Evolutionary conservation across 2,329 filamentous ascomycete species (phyloP).

Genomic region (Fusarium acutatum): DNA sequence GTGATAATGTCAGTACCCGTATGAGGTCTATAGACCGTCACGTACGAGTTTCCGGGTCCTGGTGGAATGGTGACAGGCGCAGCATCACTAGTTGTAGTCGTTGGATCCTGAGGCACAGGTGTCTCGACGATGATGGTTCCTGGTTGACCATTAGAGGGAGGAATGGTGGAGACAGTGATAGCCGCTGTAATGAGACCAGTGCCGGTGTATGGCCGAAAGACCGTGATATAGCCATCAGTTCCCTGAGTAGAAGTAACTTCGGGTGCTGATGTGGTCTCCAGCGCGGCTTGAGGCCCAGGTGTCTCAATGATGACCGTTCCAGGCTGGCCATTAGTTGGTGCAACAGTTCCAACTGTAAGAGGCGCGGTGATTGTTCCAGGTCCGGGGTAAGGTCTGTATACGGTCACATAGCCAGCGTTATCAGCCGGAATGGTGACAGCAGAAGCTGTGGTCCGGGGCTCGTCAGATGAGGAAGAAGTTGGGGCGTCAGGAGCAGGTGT

Average conservation of each 20-base stretch:
- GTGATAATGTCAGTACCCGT: constrained; percentile 11
- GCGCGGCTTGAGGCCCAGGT: constrained; percentile 1
- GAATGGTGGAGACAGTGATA: constrained; percentile 14
- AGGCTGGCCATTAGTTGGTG: constrained; percentile 3
- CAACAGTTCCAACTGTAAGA: constrained; percentile 16
- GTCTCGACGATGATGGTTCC: constrained; percentile 25
- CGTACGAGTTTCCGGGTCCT: constrained; percentile 10
- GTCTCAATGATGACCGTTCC: constrained; percentile 32
- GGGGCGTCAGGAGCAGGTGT: constrained; percentile 3
- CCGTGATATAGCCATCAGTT: constrained; percentile 14
- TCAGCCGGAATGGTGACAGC: constrained; percentile 14
- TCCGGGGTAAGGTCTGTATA: constrained; percentile 25
- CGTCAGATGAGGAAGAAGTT: neutral
- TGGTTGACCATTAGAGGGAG: constrained; percentile 7
- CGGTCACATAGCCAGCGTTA: constrained; percentile 12
- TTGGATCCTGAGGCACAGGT: neutral
- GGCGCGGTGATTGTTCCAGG: constrained; percentile 22
- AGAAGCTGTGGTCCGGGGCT: neutral
- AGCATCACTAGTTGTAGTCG: neutral
- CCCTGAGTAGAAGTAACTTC: constrained; percentile 5
- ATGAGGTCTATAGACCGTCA: constrained; percentile 26
- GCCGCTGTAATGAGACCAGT: constrained; percentile 8
- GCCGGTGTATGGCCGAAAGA: constrained; percentile 18
- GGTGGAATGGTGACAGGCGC: constrained; percentile 15
- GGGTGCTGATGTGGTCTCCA: neutral